Conservation (phyloP, 495 filamentous ascomycete genomes). For the Tuber umbilicatum region DNA sequence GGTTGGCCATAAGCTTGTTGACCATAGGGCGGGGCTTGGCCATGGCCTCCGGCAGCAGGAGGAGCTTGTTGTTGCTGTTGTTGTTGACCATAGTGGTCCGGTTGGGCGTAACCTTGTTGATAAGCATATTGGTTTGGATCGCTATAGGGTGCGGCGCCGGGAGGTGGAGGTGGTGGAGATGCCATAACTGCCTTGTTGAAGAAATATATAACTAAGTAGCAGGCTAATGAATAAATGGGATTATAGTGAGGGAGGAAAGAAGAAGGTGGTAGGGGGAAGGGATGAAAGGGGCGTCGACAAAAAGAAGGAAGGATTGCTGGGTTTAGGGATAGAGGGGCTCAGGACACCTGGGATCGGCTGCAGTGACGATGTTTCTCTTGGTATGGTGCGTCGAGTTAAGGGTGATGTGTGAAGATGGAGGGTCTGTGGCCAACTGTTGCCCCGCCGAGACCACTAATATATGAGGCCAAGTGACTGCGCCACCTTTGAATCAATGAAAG, state of each 20-base stretch:
- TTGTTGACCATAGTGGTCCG: slow-evolving; percentile 49
- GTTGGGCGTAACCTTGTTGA: slow-evolving; percentile 29
- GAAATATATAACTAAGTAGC: slow-evolving; percentile 15
- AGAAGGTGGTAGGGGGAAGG: neutral
- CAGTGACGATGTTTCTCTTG: slow-evolving; percentile 6
- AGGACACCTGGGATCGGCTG: slow-evolving; percentile 20
- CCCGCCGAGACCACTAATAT: neutral
- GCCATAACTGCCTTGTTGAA: slow-evolving; percentile 34
- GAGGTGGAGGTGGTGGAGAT: slow-evolving; percentile 38
- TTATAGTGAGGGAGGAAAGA: slow-evolving; percentile 2
- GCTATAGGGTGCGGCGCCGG: slow-evolving; percentile 32
- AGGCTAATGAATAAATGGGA: neutral
- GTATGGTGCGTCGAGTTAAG: slow-evolving; percentile 2
- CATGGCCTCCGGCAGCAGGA: slow-evolving; percentile 42
- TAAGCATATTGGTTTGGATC: slow-evolving; percentile 37
- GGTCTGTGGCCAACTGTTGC: slow-evolving; percentile 11
- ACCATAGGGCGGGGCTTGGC: slow-evolving; percentile 44
- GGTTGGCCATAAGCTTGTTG: slow-evolving; percentile 43
- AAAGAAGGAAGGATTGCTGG: slow-evolving; percentile 3
- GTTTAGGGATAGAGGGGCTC: neutral
- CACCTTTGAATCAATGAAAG: neutral
- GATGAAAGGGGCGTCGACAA: neutral
- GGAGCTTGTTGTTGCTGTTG: slow-evolving; percentile 50
- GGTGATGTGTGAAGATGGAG: slow-evolving; percentile 37
- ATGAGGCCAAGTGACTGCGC: neutral